These are phyloP conservation scores for Globisporangium splendens DNA, from an alignment of 352 stramenopile genomes.

Conservation along the genomic window DNA sequence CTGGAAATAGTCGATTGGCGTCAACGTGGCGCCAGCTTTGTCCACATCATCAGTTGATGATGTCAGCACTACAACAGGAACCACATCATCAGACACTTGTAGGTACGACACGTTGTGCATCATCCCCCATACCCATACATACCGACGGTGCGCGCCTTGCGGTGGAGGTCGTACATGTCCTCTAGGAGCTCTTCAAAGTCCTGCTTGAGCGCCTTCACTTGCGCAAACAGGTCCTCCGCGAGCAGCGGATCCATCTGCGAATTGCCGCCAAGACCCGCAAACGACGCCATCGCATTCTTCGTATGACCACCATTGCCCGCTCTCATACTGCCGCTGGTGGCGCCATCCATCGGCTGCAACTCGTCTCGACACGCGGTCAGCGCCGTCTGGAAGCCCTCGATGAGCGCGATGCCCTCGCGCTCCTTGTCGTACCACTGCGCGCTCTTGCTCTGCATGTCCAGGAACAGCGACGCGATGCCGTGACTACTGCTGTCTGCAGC, in stretches of 20 bases:
- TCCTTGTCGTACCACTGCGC: slow-evolving; percentile 57
- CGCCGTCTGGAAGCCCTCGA: slow-evolving; percentile 69
- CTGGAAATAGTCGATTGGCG: slow-evolving; percentile 61
- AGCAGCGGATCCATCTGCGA: slow-evolving; percentile 63
- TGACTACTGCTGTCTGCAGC: neutral
- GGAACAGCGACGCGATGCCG: slow-evolving; percentile 26
- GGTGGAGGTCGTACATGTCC: slow-evolving; percentile 57
- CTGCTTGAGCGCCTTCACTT: slow-evolving; percentile 44
- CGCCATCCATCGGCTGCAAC: neutral
- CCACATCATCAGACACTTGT: neutral
- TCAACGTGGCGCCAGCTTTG: slow-evolving; percentile 21
- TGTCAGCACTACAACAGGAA: slow-evolving; percentile 10
- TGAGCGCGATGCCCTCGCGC: slow-evolving; percentile 56
- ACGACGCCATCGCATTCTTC: slow-evolving; percentile 4
- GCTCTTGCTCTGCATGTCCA: slow-evolving; percentile 36
- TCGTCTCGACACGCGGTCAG: slow-evolving; percentile 37
- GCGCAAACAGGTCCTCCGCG: slow-evolving; percentile 59
- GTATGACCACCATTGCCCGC: neutral
- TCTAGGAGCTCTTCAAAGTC: slow-evolving; percentile 50
- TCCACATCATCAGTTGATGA: neutral
- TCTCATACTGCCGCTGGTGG: neutral
- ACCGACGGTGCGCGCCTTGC: slow-evolving; percentile 34
- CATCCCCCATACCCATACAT: too few species aligned
- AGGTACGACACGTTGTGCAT: too few species aligned
- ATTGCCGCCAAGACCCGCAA: slow-evolving; percentile 30